Evolutionary conservation across 306 rosid species (phyloP).

Genomic region (Geum urbanum): DNA sequence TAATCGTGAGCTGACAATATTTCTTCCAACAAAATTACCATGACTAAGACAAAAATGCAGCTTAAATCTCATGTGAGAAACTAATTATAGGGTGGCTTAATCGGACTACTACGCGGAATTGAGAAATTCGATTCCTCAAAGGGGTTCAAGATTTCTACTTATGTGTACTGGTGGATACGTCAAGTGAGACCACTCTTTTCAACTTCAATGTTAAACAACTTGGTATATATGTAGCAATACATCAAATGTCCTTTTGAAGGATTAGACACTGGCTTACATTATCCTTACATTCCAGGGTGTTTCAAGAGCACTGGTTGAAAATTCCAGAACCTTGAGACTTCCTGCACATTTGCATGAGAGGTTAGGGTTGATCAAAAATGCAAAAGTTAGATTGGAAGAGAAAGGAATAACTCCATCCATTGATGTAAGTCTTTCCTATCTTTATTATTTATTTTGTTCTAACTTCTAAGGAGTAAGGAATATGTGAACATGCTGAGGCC

Average conservation of each 20-base stretch:
- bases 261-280: background rate
- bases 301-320: conserved; percentile 83
- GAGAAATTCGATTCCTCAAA: conserved; percentile 93
- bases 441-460: background rate
- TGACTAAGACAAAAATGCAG: conserved; percentile 10
- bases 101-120: conserved; percentile 90
- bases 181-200: conserved; percentile 53
- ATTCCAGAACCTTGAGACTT: conserved; percentile 82
- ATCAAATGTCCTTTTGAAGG: conserved; percentile 4
- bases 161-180: conserved; percentile 99
- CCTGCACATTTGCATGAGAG: conserved; percentile 87
- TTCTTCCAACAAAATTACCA: background rate
- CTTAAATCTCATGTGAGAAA: background rate
- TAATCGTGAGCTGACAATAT: conserved; percentile 1
- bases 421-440: conserved; percentile 58
- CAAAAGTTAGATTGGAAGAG: conserved; percentile 67
- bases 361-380: conserved; percentile 78
- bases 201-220: conserved; percentile 13
- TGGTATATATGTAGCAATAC: background rate
- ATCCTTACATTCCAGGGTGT: conserved; percentile 64
- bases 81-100: conserved; percentile 74
- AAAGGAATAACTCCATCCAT: conserved; percentile 87
- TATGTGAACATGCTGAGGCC: conserved; percentile 10
- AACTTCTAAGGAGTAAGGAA: conserved; percentile 9
- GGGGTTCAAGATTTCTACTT: conserved; percentile 92